phyloP scores from a whole-genome alignment of 148 eudicot species.

The Simmondsia chinensis region DNA sequence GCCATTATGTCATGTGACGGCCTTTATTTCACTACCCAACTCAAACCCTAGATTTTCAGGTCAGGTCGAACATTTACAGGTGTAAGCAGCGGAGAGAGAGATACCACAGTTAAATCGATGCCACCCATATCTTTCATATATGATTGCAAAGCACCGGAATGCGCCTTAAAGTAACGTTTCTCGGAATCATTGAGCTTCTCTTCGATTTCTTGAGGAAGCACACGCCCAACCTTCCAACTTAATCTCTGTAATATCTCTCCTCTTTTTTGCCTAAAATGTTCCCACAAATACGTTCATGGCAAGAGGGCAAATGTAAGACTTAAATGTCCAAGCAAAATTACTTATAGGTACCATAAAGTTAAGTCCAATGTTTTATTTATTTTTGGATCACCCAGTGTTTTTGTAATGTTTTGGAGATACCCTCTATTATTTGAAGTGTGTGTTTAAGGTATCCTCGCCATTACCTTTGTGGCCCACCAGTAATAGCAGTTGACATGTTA shows the following conservation, averaged over 20 bases:
- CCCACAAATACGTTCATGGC: not conserved
- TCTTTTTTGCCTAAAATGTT: slow-evolving; percentile 50
- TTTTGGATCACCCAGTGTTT: too few species aligned
- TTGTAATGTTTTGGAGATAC: too few species aligned
- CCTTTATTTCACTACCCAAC: not conserved
- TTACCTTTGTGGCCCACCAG: too few species aligned
- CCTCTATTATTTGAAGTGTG: too few species aligned
- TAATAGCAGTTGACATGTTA: too few species aligned
- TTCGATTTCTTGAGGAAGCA: slow-evolving; percentile 68
- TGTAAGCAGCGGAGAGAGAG: slow-evolving; percentile 4
- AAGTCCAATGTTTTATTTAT: too few species aligned
- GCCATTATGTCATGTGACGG: too few species aligned
- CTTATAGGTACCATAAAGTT: too few species aligned
- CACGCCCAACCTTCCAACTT: slow-evolving; percentile 68
- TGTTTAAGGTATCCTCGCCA: too few species aligned
- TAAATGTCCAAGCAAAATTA: too few species aligned
- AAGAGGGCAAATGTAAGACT: too few species aligned
- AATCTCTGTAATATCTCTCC: slow-evolving; percentile 64
- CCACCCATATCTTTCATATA: slow-evolving; percentile 52
- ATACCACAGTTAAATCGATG: slow-evolving; percentile 84
- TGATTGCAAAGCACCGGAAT: slow-evolving; percentile 49
- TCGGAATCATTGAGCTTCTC: slow-evolving; percentile 73
- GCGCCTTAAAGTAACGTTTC: slow-evolving; percentile 66
- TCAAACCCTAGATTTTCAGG: not conserved
- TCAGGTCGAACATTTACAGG: not conserved